Base-by-base conservation (phyloP, 2,329 filamentous ascomycete species). In the Stemphylium lycopersici region DNA sequence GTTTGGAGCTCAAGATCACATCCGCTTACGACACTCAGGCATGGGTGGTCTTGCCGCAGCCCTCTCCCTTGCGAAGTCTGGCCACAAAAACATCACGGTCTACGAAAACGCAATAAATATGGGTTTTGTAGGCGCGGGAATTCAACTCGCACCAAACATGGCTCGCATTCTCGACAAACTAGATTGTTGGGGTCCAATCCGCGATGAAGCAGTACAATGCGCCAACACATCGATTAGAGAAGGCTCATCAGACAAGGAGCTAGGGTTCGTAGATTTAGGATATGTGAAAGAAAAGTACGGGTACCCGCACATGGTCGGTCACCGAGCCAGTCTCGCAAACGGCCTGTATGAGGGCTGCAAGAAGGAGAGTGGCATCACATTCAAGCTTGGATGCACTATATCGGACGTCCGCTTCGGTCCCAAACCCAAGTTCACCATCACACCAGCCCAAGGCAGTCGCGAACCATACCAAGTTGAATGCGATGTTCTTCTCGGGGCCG, bases 141-240 rank as follows among this genome's bases (percentile, higher is more conserved):
- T 95, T 61, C 91, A 96, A 71, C 81, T 93, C 53, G 89, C 90
- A 0, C 90, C 90, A 0, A 96, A 95, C 62, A 89, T 93, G 83
- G 87, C 87, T 3, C 84, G 89, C 2, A 89, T 95, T 7, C 81
- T 95, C 11, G 87, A 91, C 68, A 79, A 82, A 12, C 77, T 93
- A 34, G 90, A 87, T 8, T 88, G 89, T 54, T 93, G 90, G 90
- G 76, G 82, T 15, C 80, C 82, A 13, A 90, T 95, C 58, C 84
- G 84, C 59, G 82, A 79, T 33, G 89, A 92, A 70, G 88, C 89
- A 2, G 90, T 90, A 0, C 83, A 87, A 55, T 82, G 92, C 55
- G 82, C 81, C 54, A 86, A 87, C 53, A 91, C 89, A 1, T 91
- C 87, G 67, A 91, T 93, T 48, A 80, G 89, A 72, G 84, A 91